Evolutionary conservation across 1,284 basidiomycete genomes (phyloP), one percentile per base, ranked within the genome.

Genomic region (Cryptococcus hybrid): DNA sequence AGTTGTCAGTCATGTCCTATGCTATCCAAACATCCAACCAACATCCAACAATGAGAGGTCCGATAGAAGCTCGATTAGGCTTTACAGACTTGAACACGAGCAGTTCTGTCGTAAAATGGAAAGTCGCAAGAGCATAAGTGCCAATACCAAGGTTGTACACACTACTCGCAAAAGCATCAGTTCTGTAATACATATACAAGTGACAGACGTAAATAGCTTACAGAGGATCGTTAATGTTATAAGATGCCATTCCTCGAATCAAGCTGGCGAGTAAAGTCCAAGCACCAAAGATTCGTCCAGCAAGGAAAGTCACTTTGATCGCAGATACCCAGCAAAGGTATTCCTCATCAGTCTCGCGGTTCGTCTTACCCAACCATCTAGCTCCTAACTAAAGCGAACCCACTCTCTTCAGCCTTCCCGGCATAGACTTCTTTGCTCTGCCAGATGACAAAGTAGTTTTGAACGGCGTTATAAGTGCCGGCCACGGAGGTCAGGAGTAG

Each of bases 21-120:
- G 15, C 2, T 45, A 24, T 24, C 24, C 24, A 24, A 24, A 8
- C 7, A 24, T 1, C 3, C 2, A 8, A 80, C 91, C 81, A 75
- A 96, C 95, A 86, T 12, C 92, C 88, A 18, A 98, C 90, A 58
- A 96, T 80, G 52, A 95, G 80, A 0, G 95, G 90, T 59, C 86
- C 86, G 48, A 93, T 71, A 34, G 87, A 83, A 0, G 86, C 87
- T 0, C 81, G 68, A 54, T 82, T 83, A 47, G 90, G 61, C 57
- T 84, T 87, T 53, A 89, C 86, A 3, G 90, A 88, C 58, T 86
- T 84, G 79, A 88, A 98, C 63, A 95, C 83, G 69, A 93, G 77
- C 56, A 90, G 76, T 78, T 99, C 95, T 34, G 89, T 87, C 39
- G 83, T 82, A 73, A 96, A 97, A 80, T 99, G 95, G 9, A 82